Base-by-base conservation (phyloP, 139 green algal species). In the Volvox reticuliferus region DNA sequence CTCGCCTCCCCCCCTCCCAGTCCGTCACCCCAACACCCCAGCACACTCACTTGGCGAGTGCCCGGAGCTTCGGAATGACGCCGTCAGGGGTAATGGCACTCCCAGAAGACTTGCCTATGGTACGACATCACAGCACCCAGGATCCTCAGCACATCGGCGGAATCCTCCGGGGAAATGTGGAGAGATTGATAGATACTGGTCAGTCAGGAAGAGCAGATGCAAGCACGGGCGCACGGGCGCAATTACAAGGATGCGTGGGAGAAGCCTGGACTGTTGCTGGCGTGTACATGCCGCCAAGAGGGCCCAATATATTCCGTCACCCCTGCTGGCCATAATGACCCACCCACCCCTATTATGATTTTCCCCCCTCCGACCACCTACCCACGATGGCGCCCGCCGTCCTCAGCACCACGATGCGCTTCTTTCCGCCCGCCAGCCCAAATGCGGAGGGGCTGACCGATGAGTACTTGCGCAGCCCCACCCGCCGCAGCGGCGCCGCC, bases 371-470 rank as follows among this genome's bases (percentile, higher is more conserved):
- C 65, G 30, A 28, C 20, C 75, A 44, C 92, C 76, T 69, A 92
- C 94, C 94, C 62, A 96, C 69, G 77, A 98, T 97, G 89, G 89
- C 95, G 32, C 97, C 97, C 14, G 93, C 85, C 28, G 98, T 95
- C 5, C 98, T 92, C 65, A 99, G 86, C 44, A 99, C 94, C 12
- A 97, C 98, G 37, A 99, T 97, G 32, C 86, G 76, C 91, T 98
- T 97, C 82, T 94, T 93, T 81, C 95, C 96, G 17, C 79, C 55
- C n/a, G 24, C 24, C 69, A 89, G 61, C 19, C 93, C 95, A 93
- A 99, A 98, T 24, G 96, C 91, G n/a, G 82, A 84, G n/a, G 94
- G 92, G 1, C 78, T 93, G 61, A 98, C 96, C 2, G 65, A 88
- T 21, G 73, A 82, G 90, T 98, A 99, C 87, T 95, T 96, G 62